phyloP scores from a whole-genome alignment of 2,329 filamentous ascomycete species.

The Fusarium secorum region DNA sequence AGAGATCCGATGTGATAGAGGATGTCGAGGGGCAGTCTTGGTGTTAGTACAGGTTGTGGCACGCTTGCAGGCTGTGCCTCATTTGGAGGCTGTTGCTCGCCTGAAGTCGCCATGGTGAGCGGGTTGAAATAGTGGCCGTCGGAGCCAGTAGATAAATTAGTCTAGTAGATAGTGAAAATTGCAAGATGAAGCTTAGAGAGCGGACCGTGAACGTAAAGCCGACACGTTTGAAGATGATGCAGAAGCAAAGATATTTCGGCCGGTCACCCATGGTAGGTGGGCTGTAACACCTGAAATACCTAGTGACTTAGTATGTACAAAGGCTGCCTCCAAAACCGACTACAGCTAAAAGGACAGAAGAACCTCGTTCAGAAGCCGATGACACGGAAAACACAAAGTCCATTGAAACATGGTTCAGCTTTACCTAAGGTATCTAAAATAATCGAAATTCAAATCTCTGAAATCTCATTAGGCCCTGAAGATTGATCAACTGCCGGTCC shows the following conservation, averaged over 20 bases:
- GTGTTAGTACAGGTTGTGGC: neutral
- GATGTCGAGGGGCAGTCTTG: constrained; percentile 23
- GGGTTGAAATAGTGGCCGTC: neutral
- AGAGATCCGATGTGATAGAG: constrained; percentile 16
- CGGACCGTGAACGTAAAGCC: neutral
- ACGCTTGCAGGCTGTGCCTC: neutral
- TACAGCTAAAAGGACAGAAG: too few species aligned
- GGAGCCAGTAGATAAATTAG: too few species aligned
- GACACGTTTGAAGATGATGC: neutral
- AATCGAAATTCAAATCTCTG: too few species aligned
- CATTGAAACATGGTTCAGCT: too few species aligned
- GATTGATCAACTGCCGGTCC: neutral
- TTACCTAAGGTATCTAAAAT: neutral
- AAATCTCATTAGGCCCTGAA: neutral
- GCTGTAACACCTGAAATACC: neutral
- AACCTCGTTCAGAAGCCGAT: neutral
- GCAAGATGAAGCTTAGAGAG: neutral
- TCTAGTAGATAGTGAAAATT: neutral
- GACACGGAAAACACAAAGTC: neutral
- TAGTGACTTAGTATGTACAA: neutral
- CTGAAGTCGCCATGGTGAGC: neutral
- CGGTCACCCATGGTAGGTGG: neutral
- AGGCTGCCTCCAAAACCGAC: neutral
- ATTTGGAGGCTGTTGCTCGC: neutral
- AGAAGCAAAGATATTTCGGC: neutral